Evolutionary conservation across 768 basidiomycete genomes (phyloP).

Genomic region (Suillus ampliporus): DNA sequence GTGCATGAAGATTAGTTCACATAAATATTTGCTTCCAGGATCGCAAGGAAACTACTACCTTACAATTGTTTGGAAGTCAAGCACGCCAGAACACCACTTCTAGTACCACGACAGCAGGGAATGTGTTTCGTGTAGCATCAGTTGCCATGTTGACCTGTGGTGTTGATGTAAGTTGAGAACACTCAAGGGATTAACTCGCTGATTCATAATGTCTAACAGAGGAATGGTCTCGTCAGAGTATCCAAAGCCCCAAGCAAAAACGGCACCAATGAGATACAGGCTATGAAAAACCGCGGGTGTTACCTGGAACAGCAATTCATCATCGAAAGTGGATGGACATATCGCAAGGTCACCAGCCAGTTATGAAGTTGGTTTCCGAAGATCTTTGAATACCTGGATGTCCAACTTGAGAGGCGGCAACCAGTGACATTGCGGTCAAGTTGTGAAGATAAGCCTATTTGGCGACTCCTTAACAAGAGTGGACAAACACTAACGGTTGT

Average conservation of each 20-base stretch:
- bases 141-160: background rate
- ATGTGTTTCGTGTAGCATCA: background rate
- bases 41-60: background rate
- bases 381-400: background rate
- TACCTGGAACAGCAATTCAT: background rate
- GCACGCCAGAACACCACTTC: background rate
- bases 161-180: background rate
- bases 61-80: too few species aligned
- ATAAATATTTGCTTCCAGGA: slow-evolving; percentile 8
- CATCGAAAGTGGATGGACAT: background rate
- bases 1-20: too few species aligned
- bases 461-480: background rate
- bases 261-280: background rate
- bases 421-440: too few species aligned
- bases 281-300: slow-evolving; percentile 4
- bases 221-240: background rate
- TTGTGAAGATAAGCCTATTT: background rate
- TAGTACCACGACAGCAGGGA: background rate
- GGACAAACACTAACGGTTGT: background rate
- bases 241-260: background rate
- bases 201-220: background rate
- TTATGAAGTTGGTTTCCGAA: background rate
- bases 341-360: background rate
- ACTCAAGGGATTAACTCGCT: background rate
- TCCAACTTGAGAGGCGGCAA: background rate